Conservation (phyloP, 139 green algal species). For the Ettlia oleoabundans region DNA sequence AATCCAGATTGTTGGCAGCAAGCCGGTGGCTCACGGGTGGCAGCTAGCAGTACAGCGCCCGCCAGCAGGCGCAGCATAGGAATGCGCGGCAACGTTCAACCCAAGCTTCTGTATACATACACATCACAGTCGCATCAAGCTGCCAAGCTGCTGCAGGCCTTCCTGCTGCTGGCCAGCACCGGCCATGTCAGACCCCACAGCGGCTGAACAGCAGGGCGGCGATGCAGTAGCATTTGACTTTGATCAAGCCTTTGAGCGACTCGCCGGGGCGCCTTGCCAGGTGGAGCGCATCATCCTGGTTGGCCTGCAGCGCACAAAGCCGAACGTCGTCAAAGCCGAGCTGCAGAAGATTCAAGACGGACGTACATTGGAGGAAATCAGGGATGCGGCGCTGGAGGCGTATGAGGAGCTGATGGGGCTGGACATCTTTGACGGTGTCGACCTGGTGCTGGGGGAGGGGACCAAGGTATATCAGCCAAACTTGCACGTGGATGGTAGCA, state of each 20-base stretch:
- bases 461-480: conserved; percentile 34
- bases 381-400: conserved; percentile 60
- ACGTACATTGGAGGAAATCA: conserved; percentile 72
- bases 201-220: background rate
- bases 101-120: background rate
- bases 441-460: conserved; percentile 62
- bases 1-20: too few species aligned
- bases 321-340: conserved; percentile 48
- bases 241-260: conserved; percentile 12
- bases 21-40: background rate
- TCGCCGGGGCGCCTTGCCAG: conserved; percentile 14
- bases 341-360: conserved; percentile 55
- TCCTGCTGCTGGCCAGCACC: too few species aligned
- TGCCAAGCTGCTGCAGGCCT: too few species aligned
- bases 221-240: too few species aligned
- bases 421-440: conserved; percentile 67
- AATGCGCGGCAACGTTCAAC: background rate
- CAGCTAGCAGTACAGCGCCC: too few species aligned
- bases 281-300: conserved; percentile 27
- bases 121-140: background rate
- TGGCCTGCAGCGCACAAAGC: conserved; percentile 50
- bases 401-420: conserved; percentile 63
- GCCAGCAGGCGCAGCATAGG: too few species aligned
- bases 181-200: background rate
- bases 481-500: background rate